A percentile compares a stretch with the other conserved stretches of the same genome.
These are phyloP conservation scores for Artemisia tridentata DNA, from an alignment of 129 eudicot species.

Conservation along the genomic window DNA sequence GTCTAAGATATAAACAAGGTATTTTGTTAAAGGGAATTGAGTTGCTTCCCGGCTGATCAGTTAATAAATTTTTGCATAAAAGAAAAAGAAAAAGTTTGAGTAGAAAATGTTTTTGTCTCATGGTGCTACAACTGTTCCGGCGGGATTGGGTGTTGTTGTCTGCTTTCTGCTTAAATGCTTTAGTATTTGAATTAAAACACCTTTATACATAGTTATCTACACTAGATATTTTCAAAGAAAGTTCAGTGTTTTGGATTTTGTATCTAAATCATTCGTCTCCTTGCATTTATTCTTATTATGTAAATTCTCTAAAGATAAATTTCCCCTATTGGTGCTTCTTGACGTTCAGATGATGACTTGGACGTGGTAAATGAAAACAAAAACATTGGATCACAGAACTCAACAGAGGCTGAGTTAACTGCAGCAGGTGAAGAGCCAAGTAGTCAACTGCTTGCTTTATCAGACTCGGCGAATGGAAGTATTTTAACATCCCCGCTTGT, in stretches of 20 bases:
- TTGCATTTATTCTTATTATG: constrained; percentile 13
- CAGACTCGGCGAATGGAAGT: constrained; percentile 7
- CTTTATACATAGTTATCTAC: no score
- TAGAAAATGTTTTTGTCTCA: not conserved
- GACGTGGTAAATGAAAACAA: constrained; percentile 24
- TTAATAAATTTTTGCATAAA: not conserved
- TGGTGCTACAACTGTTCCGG: no score
- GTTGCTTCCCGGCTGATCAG: no score
- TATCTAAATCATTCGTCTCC: not conserved
- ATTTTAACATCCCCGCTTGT: constrained; percentile 36
- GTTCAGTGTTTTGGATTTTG: no score
- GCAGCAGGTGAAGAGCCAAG: constrained; percentile 8
- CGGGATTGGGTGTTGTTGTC: no score
- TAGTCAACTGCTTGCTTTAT: constrained; percentile 3
- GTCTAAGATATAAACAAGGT: no score
- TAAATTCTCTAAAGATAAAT: constrained; percentile 7
- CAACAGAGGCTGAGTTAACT: constrained; percentile 20
- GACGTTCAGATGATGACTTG: constrained; percentile 45
- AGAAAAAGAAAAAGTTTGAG: not conserved
- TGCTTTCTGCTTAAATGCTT: no score
- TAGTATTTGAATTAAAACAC: no score
- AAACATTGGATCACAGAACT: constrained; percentile 14
- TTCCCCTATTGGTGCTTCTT: constrained; percentile 26
- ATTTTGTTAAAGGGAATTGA: no score
- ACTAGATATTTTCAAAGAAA: no score